These are phyloP conservation scores for Massariosphaeria phaeospora DNA, from an alignment of 495 filamentous ascomycete genomes.

Conservation along the genomic window DNA sequence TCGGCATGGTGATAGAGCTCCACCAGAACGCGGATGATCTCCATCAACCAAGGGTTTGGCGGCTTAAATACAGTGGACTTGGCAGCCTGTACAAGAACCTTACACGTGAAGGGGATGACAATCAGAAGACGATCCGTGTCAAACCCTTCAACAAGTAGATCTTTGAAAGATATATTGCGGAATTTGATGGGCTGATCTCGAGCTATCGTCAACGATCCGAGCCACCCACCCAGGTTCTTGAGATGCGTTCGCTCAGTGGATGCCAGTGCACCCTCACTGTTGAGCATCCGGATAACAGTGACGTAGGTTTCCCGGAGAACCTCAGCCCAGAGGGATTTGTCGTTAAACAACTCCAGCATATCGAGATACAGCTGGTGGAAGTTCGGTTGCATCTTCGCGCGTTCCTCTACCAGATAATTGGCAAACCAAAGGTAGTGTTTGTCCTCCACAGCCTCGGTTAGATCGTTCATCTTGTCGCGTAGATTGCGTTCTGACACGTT, in stretches of 20 bases:
- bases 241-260: slow-evolving; percentile 77
- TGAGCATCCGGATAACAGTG: slow-evolving; percentile 76
- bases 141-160: slow-evolving; percentile 85
- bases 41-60: slow-evolving; percentile 96
- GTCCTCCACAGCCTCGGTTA: slow-evolving; percentile 70
- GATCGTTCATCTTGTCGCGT: slow-evolving; percentile 69
- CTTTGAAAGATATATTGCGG: slow-evolving; percentile 94
- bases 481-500: slow-evolving; percentile 89
- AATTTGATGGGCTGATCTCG: slow-evolving; percentile 94
- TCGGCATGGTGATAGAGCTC: slow-evolving; percentile 92
- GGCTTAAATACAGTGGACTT: slow-evolving; percentile 85
- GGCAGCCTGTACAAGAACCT: slow-evolving; percentile 78
- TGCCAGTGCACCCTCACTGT: slow-evolving; percentile 69
- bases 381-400: slow-evolving; percentile 93
- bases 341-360: slow-evolving; percentile 74
- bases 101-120: slow-evolving; percentile 95
- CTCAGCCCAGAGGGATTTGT: slow-evolving; percentile 74
- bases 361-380: slow-evolving; percentile 90
- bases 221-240: slow-evolving; percentile 88
- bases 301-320: slow-evolving; percentile 90
- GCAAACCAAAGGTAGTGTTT: slow-evolving; percentile 95
- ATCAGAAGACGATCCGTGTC: slow-evolving; percentile 84
- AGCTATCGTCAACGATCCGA: slow-evolving; percentile 88
- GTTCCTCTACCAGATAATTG: slow-evolving; percentile 88
- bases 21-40: slow-evolving; percentile 78